Evolutionary conservation across 2,329 filamentous ascomycete species (phyloP), one percentile per base, ranked within the genome.

Genomic region (Graphilbum sp.): DNA sequence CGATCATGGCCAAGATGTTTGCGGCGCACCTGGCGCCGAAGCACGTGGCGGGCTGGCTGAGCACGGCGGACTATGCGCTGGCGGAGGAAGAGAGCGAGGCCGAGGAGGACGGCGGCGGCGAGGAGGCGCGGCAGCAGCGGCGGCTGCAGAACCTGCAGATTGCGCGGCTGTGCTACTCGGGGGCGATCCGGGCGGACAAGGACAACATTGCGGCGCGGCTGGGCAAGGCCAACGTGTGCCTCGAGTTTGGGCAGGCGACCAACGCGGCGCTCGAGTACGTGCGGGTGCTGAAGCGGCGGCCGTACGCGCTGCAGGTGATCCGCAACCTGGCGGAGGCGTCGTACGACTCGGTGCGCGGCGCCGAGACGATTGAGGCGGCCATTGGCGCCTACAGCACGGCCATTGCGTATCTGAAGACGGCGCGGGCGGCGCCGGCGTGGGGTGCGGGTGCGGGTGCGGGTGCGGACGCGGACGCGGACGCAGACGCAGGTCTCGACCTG

Each of bases 11-110:
- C 33, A 66, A 69, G 55, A 63, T 77, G 29, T 70, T 72, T 46
- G 72, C 74, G 32, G 73, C 74, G 11, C 70, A 76, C 50, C 59
- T 79, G 37, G 64, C 70, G 37, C 73, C 72, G 8, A 77, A 74
- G 46, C 63, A 76, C 47, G 61, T 70, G 11, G 53, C 62, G 2
- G 64, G 66, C 8, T 80, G 75, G 76, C 55, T 78, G 25, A 58
- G 60, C 41, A 69, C 69, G 41, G 74, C 72, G 6, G 60, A 67
- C 18, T 71, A 72, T 52, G 70, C 68, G 11, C 52, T 76, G 32
- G 62, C 66, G 20, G 66, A 67, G 5, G 47, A 44, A 37, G 43
- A 41, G 27, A 61, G 63, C n/a, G 36, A 12, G 3, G 37, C 12
- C 9, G 37, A 35, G 17, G 58, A 58, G 16, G 59, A 62, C 16